phyloP scores from a whole-genome alignment of 202 grass and related monocot genomes.

The Musa balbisiana region DNA sequence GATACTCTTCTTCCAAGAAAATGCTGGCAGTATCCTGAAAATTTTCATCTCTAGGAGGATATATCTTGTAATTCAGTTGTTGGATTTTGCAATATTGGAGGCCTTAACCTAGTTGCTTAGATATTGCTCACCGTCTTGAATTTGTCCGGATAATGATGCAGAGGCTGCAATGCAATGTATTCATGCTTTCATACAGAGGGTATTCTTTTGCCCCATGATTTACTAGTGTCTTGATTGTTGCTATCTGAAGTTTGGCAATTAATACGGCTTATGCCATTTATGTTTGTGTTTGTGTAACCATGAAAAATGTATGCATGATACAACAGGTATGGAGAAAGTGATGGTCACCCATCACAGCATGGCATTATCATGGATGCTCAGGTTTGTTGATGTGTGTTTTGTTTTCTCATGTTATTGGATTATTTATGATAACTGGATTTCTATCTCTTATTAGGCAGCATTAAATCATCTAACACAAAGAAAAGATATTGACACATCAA shows the following conservation, averaged over 20 bases:
- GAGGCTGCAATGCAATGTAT: slow-evolving; percentile 89
- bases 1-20: slow-evolving; percentile 99
- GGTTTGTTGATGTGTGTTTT: slow-evolving; percentile 44
- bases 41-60: slow-evolving; percentile 20
- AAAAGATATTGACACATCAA: slow-evolving; percentile 89
- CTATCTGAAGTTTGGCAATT: neutral
- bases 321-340: slow-evolving; percentile 92
- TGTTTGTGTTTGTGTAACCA: neutral
- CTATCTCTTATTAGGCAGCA: slow-evolving; percentile 59
- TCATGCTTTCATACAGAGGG: slow-evolving; percentile 99
- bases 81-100: slow-evolving; percentile 2
- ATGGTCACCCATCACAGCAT: slow-evolving; percentile 87
- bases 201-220: slow-evolving; percentile 38
- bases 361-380: slow-evolving; percentile 94
- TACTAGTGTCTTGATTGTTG: slow-evolving; percentile 20
- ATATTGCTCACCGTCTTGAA: slow-evolving; percentile 97
- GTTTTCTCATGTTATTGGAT: slow-evolving; percentile 19
- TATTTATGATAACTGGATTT: slow-evolving; percentile 11
- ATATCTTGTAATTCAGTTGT: neutral
- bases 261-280: too few relatives aligned
- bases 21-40: slow-evolving; percentile 96
- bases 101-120: slow-evolving; percentile 66
- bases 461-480: slow-evolving; percentile 91
- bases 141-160: slow-evolving; percentile 91
- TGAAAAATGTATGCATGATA: slow-evolving; percentile 9